Conservation (phyloP, 768 basidiomycete species). For the Collybia mongolica region DNA sequence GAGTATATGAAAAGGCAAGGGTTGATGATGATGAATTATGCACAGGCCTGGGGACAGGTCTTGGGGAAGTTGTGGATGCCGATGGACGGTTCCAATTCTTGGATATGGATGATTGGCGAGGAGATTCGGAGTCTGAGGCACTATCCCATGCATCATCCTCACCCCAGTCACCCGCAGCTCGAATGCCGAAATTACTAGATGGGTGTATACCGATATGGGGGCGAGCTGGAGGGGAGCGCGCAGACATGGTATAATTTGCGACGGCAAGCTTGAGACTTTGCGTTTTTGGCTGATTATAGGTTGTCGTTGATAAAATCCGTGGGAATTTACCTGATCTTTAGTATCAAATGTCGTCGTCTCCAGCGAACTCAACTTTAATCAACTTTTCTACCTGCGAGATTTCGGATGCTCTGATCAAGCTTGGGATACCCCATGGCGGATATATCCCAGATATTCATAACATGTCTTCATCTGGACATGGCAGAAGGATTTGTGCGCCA, state of each 20-base stretch:
- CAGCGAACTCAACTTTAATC: conserved; percentile 20
- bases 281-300: background rate
- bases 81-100: conserved; percentile 42
- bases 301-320: conserved; percentile 13
- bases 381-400: conserved; percentile 76
- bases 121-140: conserved; percentile 74
- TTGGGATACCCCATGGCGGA: conserved; percentile 70
- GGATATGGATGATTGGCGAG: conserved; percentile 51
- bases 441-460: conserved; percentile 75
- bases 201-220: conserved; percentile 70
- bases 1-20: conserved; percentile 79
- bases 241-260: conserved; percentile 34
- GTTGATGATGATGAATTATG: conserved; percentile 61
- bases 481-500: conserved; percentile 56
- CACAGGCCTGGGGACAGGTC: conserved; percentile 47
- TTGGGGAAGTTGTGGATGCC: conserved; percentile 42
- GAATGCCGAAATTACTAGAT: conserved; percentile 36
- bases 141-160: conserved; percentile 90
- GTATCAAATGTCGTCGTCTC: conserved; percentile 18
- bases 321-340: conserved; percentile 10
- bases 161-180: conserved; percentile 57
- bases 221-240: conserved; percentile 69
- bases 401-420: conserved; percentile 86
- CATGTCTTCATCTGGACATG: conserved; percentile 42
- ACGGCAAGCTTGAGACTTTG: conserved; percentile 7